These are phyloP conservation scores for Umbelopsis ramanniana DNA, from an alignment of 192 early-diverging fungal species.

Conservation along the genomic window DNA sequence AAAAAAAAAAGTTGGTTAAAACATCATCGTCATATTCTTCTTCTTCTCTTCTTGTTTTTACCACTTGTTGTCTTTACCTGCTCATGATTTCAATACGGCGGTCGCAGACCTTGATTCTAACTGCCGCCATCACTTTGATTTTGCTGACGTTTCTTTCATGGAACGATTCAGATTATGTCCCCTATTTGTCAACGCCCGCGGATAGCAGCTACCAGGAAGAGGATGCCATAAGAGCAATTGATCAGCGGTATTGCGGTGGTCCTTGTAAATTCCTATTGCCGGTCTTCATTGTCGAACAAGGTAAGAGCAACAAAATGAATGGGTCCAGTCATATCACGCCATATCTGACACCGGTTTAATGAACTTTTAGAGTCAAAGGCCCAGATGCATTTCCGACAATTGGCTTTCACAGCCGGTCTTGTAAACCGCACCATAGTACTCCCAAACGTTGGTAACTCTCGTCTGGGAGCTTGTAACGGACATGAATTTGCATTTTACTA, in stretches of 20 bases:
- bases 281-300: slow-evolving; percentile 41
- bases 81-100: slow-evolving; percentile 6
- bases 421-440: slow-evolving; percentile 41
- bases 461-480: slow-evolving; percentile 34
- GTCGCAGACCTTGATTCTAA: slow-evolving; percentile 4
- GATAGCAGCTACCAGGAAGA: background rate
- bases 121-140: slow-evolving; percentile 6
- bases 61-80: background rate
- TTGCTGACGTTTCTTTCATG: slow-evolving; percentile 6
- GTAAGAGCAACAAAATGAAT: slow-evolving; percentile 26
- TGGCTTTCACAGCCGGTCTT: slow-evolving; percentile 32
- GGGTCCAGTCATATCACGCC: too few species aligned
- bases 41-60: background rate
- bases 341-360: background rate
- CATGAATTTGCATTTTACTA: slow-evolving; percentile 43
- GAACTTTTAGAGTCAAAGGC: slow-evolving; percentile 37
- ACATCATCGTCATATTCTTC: background rate
- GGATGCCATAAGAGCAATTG: slow-evolving; percentile 19
- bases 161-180: background rate
- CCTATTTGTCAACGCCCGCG: background rate
- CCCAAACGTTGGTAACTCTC: slow-evolving; percentile 39
- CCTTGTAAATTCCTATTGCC: slow-evolving; percentile 40
- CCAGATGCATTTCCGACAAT: slow-evolving; percentile 39
- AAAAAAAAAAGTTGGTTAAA: background rate
- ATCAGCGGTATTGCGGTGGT: slow-evolving; percentile 41